Percentiles rank a stretch among this genome's conserved stretches.
Evolutionary conservation across 108 stramenopile genomes (phyloP).

Genomic region (Discostella pseudostelligera): DNA sequence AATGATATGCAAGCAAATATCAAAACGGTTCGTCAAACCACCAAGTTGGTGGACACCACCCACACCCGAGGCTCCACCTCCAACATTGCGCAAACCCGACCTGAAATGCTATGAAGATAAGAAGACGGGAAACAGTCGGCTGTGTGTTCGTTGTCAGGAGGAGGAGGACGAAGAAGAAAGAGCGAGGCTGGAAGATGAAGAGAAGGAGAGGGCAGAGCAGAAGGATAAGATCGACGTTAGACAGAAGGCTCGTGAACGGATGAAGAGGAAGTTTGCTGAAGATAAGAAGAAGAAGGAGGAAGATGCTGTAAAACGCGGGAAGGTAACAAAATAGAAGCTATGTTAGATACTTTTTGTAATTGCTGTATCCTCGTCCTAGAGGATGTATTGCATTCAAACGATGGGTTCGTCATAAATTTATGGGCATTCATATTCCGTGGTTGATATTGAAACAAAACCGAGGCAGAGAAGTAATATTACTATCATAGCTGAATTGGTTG

Average conservation of each 20-base stretch:
- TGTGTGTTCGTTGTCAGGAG: slow-evolving; percentile 75
- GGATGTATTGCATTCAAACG: no score
- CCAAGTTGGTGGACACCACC: slow-evolving; percentile 75
- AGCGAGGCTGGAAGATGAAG: slow-evolving; percentile 48
- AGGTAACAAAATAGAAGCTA: no score
- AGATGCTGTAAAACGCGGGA: neutral
- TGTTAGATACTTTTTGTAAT: no score
- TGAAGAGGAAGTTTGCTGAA: slow-evolving; percentile 47
- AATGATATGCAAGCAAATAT: slow-evolving; percentile 78
- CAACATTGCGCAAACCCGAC: slow-evolving; percentile 72
- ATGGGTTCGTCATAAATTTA: no score
- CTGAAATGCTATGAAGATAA: slow-evolving; percentile 67
- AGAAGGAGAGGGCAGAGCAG: slow-evolving; percentile 48
- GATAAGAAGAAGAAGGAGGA: slow-evolving; percentile 11
- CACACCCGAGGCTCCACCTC: slow-evolving; percentile 49
- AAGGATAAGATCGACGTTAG: slow-evolving; percentile 47
- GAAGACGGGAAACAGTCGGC: slow-evolving; percentile 48
- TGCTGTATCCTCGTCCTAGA: no score
- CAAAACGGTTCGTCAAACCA: slow-evolving; percentile 74
- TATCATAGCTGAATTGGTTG: no score
- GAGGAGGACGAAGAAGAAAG: slow-evolving; percentile 58
- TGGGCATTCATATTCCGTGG: no score
- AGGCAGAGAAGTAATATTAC: no score
- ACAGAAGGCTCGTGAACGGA: slow-evolving; percentile 45
- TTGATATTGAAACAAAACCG: no score